phyloP scores from a whole-genome alignment of 768 basidiomycete genomes.

The Basidioascus undulatus region DNA sequence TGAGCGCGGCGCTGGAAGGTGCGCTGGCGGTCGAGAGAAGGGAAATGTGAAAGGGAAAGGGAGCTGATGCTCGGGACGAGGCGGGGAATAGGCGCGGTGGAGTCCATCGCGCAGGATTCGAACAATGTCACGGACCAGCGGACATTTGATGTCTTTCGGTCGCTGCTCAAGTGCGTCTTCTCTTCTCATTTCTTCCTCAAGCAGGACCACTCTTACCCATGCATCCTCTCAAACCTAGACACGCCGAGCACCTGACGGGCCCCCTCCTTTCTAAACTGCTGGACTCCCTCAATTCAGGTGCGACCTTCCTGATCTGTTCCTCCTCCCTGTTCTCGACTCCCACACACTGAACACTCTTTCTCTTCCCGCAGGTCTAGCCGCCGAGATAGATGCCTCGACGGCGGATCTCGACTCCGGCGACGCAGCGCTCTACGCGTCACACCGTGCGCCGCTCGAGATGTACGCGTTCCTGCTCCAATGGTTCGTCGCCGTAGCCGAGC shows the following conservation, averaged over 20 bases:
- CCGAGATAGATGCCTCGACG: conserved; percentile 45
- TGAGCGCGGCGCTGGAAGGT: conserved; percentile 11
- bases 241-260: conserved; percentile 36
- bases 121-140: conserved; percentile 41
- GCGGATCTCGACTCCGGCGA: conserved; percentile 42
- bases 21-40: background rate
- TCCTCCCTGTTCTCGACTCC: background rate
- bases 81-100: conserved; percentile 39
- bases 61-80: background rate
- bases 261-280: conserved; percentile 57
- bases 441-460: conserved; percentile 60
- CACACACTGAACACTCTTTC: background rate
- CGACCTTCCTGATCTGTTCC: background rate
- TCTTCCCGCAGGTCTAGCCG: conserved; percentile 23
- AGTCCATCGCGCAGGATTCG: conserved; percentile 48
- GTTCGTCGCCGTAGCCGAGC: conserved; percentile 63
- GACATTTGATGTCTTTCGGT: conserved; percentile 60
- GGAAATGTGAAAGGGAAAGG: background rate
- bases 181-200: background rate
- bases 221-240: conserved; percentile 8
- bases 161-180: conserved; percentile 37
- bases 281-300: conserved; percentile 53
- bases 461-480: conserved; percentile 80
- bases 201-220: conserved; percentile 1
- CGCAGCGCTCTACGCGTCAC: conserved; percentile 34